Conservation (phyloP, 1,139 yeast species). For the Zygoascus sp. region DNA sequence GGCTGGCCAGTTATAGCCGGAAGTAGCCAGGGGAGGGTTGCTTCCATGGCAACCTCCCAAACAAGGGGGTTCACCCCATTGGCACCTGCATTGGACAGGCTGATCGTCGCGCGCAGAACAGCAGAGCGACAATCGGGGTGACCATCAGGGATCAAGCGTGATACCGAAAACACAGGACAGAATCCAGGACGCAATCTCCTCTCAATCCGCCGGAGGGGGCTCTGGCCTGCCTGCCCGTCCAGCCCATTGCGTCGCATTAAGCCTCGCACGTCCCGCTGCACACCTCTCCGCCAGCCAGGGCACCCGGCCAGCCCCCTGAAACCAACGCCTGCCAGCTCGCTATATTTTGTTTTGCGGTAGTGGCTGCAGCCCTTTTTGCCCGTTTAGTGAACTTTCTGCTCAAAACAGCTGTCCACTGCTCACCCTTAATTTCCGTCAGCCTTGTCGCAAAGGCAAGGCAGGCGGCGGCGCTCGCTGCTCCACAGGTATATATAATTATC, state of each 20-base stretch:
- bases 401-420: conserved; percentile 4
- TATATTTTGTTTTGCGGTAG: background rate
- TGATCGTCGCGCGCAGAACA: background rate
- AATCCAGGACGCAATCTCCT: too few species aligned
- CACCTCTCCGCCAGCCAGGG: too few species aligned
- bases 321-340: conserved; percentile 5
- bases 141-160: too few species aligned
- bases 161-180: too few species aligned
- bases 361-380: conserved; percentile 9
- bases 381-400: conserved; percentile 3
- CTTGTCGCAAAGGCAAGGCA: conserved; percentile 3
- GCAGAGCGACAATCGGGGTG: background rate
- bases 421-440: conserved; percentile 5
- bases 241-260: too few species aligned
- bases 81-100: background rate
- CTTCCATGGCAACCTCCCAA: conserved; percentile 2
- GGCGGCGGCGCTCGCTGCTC: background rate
- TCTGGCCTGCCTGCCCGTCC: too few species aligned
- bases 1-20: background rate
- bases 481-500: background rate
- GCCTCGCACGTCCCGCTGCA: too few species aligned
- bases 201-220: too few species aligned
- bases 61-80: background rate
- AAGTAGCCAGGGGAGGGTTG: background rate
- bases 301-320: conserved; percentile 5